These are phyloP conservation scores for Leishmania tropica DNA, from an alignment of 208 protist genomes.

Conservation along the genomic window DNA sequence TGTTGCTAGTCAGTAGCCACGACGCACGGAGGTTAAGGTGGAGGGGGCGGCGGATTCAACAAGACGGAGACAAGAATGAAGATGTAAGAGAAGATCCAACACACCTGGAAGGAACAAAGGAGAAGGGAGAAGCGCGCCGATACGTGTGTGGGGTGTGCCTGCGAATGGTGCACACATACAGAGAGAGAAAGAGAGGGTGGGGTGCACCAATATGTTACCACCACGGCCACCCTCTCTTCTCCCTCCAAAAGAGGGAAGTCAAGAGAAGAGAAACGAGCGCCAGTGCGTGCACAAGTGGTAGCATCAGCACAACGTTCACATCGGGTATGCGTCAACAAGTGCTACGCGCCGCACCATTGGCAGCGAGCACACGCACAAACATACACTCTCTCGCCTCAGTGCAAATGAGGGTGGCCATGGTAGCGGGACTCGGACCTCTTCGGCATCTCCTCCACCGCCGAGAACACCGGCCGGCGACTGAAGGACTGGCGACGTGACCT, in stretches of 20 bases:
- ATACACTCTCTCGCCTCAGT: not conserved
- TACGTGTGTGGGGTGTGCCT: not conserved
- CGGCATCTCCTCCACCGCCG: constrained; percentile 26
- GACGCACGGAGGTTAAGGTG: not conserved
- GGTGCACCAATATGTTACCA: not conserved
- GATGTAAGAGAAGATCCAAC: not conserved
- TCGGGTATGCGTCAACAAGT: not conserved
- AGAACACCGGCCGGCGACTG: constrained; percentile 26
- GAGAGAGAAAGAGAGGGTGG: not conserved
- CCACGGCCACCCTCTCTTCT: not conserved
- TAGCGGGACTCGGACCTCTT: constrained; percentile 2
- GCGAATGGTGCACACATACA: not conserved
- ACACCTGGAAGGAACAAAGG: not conserved
- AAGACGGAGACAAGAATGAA: not conserved
- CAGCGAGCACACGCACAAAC: not conserved
- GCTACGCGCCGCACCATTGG: not conserved
- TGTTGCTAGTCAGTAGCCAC: not conserved
- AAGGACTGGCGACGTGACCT: constrained; percentile 23
- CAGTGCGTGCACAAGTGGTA: not conserved
- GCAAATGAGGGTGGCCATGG: not conserved
- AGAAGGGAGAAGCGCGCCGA: not conserved
- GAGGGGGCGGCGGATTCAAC: not conserved
- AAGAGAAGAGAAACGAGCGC: not conserved
- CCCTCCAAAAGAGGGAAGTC: not conserved
- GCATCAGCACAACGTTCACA: not conserved